Base-by-base conservation (phyloP, 1,284 basidiomycete species). In the Amylostereum chailletii region DNA sequence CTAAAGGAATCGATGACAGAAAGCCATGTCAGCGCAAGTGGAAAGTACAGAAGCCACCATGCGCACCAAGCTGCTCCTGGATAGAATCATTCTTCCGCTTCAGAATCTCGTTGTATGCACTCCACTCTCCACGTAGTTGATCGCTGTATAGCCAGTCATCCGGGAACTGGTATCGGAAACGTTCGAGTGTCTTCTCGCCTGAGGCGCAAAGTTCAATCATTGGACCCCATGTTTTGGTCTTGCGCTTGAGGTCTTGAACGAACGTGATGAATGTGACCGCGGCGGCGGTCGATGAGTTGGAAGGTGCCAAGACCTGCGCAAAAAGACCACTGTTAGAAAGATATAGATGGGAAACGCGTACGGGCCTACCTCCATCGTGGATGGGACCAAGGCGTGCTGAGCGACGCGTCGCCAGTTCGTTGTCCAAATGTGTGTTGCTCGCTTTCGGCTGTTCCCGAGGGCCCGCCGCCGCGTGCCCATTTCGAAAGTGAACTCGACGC, bases 261-360 rank as follows among this genome's bases (percentile, higher is more conserved):
- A 97, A 97, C 29, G 96, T 99, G 69, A 99, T 98, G 69, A 99
- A 97, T 1, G 91, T 88, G 57, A 99, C 96, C 63, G 96, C 94
- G 54, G 94, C 94, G 38, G 94, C 95, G 62, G 96, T 99, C 49
- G 86, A 88, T 32, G 86, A 89, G 62, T 86, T 88, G 64, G 65
- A 69, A 72, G 72, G 79, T 74, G 67, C 65, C 59, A 71, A 60
- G 59, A 66, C 64, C 69, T 70, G 48, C 6, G 43, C 26, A 42
- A 5, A 42, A 42, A 33, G 38, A 38, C 4, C 38, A 11, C 46
- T 33, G 42, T 42, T 27, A 42, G 29, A 2, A 30, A 49, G 34
- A 43, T 52, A 27, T 42, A 40, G 38, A 39, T 41, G 26, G n/a
- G 11, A n/a, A 38, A 45, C 38, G 32, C 37, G 44, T 45, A 26